Percentiles rank a stretch among this genome's conserved stretches.
Conservation (phyloP, 768 basidiomycete genomes). For the Termitomyces bulborhizus region DNA sequence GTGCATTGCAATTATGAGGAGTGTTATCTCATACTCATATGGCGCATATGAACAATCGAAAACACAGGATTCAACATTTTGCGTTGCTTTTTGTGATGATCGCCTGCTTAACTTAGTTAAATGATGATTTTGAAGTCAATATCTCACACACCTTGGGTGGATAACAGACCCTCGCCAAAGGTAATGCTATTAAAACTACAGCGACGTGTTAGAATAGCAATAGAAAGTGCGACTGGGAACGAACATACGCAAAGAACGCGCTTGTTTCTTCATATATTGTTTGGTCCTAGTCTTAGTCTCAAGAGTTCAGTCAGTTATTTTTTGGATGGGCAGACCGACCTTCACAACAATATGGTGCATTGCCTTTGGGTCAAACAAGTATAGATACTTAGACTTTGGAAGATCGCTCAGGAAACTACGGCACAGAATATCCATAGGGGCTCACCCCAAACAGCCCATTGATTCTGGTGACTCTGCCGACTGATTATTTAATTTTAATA, state of each 20-base stretch:
- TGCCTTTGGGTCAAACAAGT: slow-evolving; percentile 11
- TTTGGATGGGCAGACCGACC: neutral
- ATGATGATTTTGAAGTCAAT: no score
- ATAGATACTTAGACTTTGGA: slow-evolving; percentile 2
- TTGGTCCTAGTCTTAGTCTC: slow-evolving; percentile 9
- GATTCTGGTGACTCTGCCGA: slow-evolving; percentile 4
- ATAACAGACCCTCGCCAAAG: slow-evolving; percentile 11
- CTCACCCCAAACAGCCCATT: slow-evolving; percentile 8
- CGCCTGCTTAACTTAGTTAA: neutral
- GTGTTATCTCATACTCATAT: slow-evolving; percentile 7
- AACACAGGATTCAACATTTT: slow-evolving; percentile 17
- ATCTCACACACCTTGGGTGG: slow-evolving; percentile 7
- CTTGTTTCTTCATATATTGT: slow-evolving; percentile 10
- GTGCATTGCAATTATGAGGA: neutral
- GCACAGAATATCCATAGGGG: no score
- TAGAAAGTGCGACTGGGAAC: no score
- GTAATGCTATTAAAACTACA: slow-evolving; percentile 1
- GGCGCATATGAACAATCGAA: slow-evolving; percentile 14
- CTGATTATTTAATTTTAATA: neutral
- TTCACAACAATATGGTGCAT: slow-evolving; percentile 13
- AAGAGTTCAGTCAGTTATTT: neutral
- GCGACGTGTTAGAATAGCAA: neutral
- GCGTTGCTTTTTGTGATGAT: slow-evolving; percentile 12
- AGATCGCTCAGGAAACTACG: neutral
- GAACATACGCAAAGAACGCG: slow-evolving; percentile 9